Conservation (phyloP, 306 rosid genomes). For the Malus sylvestris region DNA sequence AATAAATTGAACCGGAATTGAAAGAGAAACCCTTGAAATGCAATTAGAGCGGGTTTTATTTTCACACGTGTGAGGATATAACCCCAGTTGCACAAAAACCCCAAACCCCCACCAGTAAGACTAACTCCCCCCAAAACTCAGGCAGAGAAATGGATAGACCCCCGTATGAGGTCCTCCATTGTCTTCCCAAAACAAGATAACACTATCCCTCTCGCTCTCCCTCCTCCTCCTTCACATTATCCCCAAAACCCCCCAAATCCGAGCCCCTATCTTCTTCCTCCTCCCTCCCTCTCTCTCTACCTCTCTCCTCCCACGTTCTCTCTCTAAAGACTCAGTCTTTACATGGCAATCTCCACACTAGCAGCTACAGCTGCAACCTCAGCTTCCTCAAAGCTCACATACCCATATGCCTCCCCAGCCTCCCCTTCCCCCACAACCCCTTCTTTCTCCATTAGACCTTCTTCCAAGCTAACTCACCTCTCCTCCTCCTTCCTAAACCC, state of each 20-base stretch:
- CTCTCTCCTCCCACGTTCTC: not conserved
- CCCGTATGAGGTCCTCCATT: slow-evolving; percentile 31
- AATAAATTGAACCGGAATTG: too few species aligned
- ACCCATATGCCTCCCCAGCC: slow-evolving; percentile 21
- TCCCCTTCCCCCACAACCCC: slow-evolving; percentile 18
- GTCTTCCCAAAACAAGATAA: slow-evolving; percentile 27
- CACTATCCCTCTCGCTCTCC: not conserved
- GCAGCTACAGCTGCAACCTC: slow-evolving; percentile 22
- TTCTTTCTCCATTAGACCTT: slow-evolving; percentile 22
- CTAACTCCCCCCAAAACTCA: slow-evolving; percentile 6
- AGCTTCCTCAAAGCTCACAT: slow-evolving; percentile 40
- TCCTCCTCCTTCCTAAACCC: slow-evolving; percentile 64
- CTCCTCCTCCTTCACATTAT: not conserved
- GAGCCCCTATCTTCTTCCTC: not conserved
- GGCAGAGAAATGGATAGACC: slow-evolving; percentile 41
- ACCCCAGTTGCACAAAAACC: not conserved
- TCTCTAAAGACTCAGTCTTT: not conserved
- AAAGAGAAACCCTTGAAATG: too few species aligned
- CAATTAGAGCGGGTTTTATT: too few species aligned
- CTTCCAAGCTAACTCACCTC: slow-evolving; percentile 33
- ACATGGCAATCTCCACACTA: slow-evolving; percentile 51
- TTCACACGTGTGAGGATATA: too few species aligned
- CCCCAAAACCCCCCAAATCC: not conserved
- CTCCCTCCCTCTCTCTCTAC: not conserved
- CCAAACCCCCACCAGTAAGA: not conserved